A percentile compares a stretch with the other conserved stretches of the same genome.
Evolutionary conservation across 2,329 filamentous ascomycete genomes (phyloP).

Genomic region (Alternaria rosae): DNA sequence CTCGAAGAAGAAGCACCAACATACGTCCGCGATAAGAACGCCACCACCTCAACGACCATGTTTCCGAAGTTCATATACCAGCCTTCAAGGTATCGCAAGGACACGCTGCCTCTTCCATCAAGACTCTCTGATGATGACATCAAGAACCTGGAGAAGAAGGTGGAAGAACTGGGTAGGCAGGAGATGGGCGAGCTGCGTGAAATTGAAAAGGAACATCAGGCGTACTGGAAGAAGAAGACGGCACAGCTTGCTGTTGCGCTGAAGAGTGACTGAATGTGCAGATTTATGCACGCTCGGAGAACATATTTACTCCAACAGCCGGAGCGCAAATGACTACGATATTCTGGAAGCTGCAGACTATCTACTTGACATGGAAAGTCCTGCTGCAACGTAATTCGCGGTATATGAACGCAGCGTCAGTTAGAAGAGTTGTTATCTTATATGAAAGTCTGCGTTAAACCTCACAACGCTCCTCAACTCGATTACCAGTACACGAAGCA

Average conservation of each 20-base stretch:
- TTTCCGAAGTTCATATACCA: conserved; percentile 31
- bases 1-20: neutral
- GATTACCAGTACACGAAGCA: neutral
- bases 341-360: neutral
- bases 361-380: neutral
- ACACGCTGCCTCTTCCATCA: conserved; percentile 11
- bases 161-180: conserved; percentile 28
- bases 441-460: neutral
- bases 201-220: conserved; percentile 30
- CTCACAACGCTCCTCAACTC: neutral
- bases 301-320: no score
- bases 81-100: conserved; percentile 12
- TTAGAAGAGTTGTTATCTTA: neutral
- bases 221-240: conserved; percentile 38
- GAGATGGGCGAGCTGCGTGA: conserved; percentile 28
- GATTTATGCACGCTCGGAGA: neutral
- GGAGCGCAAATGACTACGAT: neutral
- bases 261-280: conserved; percentile 20
- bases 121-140: conserved; percentile 21
- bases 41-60: neutral
- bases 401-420: neutral
- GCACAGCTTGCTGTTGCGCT: conserved; percentile 22
- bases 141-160: conserved; percentile 18
- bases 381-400: neutral
- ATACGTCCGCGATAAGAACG: neutral